Base-by-base conservation (phyloP, 306 rosid species). In the Sophora flavescens region DNA sequence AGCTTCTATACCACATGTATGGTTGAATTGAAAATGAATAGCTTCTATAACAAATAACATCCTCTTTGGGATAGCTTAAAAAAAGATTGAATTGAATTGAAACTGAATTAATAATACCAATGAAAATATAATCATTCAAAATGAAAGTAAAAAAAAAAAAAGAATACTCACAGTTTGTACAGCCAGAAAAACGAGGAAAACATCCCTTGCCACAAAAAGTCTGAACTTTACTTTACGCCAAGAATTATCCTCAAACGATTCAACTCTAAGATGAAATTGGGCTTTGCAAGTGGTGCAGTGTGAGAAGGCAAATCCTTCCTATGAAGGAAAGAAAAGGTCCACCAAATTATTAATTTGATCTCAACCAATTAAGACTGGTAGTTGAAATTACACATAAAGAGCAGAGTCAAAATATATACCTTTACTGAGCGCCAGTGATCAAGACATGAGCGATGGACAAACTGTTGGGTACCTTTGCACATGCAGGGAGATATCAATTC, bases 391-490 rank as follows among this genome's bases (percentile, higher is more conserved):
- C 39, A 18, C 62, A 60, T 44, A 42, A 84, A 72, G 18, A 65
- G 47, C 61, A 77, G 58, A 54, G 59, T 14, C 52, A 54, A 53
- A 63, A 75, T 60, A 62, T 60, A 70, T 79, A 90, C 99, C 90
- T 92, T 96, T 45, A 96, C 90, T 5, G 99, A 96, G 80, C 99
- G 99, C 99, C 99, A 96, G 84, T 96, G 99, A 83, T 96, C 99
- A 80, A 96, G 99, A 75, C 99, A 96, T 16, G 91, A 87, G 45
- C 96, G 97, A 78, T 96, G 99, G 74, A 96, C 99, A 88, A 96
- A 96, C 82, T 96, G 99, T 83, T 96, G 99, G 45, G 99, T 96
- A 77, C 99, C 99, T 86, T 96, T 96, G 91, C 99, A 96, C 96
- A 89, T 88, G 91, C 99, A 96, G 8, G 99, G 99, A 15, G 99